A percentile compares a stretch with the other conserved stretches of the same genome.
Evolutionary conservation across 1,284 basidiomycete species (phyloP).

Genomic region (Puccinia polysora): DNA sequence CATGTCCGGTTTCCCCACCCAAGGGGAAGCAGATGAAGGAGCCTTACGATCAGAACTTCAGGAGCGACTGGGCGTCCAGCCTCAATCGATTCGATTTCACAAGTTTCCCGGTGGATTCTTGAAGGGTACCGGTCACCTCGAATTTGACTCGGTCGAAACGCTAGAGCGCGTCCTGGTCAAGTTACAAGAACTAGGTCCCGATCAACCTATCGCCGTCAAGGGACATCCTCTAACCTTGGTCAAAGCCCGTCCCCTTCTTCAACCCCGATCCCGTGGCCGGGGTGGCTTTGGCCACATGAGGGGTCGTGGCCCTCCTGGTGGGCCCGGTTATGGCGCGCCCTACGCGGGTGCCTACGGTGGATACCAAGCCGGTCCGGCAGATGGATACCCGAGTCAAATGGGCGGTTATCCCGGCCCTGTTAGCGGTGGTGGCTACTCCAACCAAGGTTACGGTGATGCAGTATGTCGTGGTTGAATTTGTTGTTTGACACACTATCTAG

Average conservation of each 20-base stretch:
- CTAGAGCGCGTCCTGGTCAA: slow-evolving; percentile 17
- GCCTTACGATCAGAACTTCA: slow-evolving; percentile 6
- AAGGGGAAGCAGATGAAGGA: slow-evolving; percentile 32
- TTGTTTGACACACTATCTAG: background rate
- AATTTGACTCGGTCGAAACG: slow-evolving; percentile 14
- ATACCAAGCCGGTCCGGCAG: slow-evolving; percentile 8
- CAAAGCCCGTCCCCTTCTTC: slow-evolving; percentile 32
- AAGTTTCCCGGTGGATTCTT: slow-evolving; percentile 41
- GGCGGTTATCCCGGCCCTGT: background rate
- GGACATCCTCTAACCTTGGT: slow-evolving; percentile 33
- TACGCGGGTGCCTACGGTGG: slow-evolving; percentile 27
- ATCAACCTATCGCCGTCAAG: slow-evolving; percentile 22
- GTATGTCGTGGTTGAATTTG: background rate
- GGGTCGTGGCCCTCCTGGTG: no score
- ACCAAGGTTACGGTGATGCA: slow-evolving; percentile 10
- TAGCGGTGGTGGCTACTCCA: slow-evolving; percentile 12
- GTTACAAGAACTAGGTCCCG: slow-evolving; percentile 11
- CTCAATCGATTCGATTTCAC: slow-evolving; percentile 27
- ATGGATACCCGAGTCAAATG: slow-evolving; percentile 8
- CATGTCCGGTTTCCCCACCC: slow-evolving; percentile 39
- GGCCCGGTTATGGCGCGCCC: slow-evolving; percentile 6
- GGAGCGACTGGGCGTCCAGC: slow-evolving; percentile 11
- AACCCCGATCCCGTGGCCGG: slow-evolving; percentile 9
- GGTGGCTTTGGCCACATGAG: no score
- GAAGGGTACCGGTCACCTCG: slow-evolving; percentile 40